Evolutionary conservation across 495 filamentous ascomycete species (phyloP), one percentile per base, ranked within the genome.

Genomic region (Pseudomonodictys pantanalensis): DNA sequence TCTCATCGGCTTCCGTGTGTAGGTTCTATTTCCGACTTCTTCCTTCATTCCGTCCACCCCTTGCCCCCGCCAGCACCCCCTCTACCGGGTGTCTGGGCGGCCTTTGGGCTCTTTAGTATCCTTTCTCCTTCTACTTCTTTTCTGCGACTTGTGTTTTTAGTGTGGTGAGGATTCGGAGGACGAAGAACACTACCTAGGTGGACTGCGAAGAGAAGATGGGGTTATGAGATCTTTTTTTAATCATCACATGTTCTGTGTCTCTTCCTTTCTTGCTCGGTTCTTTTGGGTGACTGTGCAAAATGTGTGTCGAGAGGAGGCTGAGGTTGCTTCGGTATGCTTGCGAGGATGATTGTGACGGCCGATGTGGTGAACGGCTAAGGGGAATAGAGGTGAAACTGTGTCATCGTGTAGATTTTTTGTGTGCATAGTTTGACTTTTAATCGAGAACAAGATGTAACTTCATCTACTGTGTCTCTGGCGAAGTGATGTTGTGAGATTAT

Each of bases 361-460:
- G 47, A 18, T 7, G n/a, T 2, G 20, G 47, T 9, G 9, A 11
- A 45, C 42, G 32, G n/a, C n/a, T n/a, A n/a, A n/a, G n/a, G n/a
- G n/a, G n/a, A n/a, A n/a, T n/a, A n/a, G n/a, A n/a, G n/a, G n/a
- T n/a, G n/a, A n/a, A n/a, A n/a, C n/a, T n/a, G 38, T 18, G 11
- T 47, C n/a, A 26, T n/a, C 4, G 15, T 35, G 30, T 58, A 58
- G 44, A 41, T 33, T 48, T 18, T 54, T 50, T 58, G 55, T 58
- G 42, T 58, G 55, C 32, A 58, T 58, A 58, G 33, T 30, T 50
- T 49, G 53, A n/a, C n/a, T 49, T 47, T 58, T 58, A 58, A 58
- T 58, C 43, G 49, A 58, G 55, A 58, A 51, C 29, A 44, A 58
- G 20, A 10, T 8, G 20, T 24, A 46, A 24, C 43, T 24, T 46